Base-by-base conservation (phyloP, 1,139 yeast species). In the Nadsonia starkeyi-henricii region DNA sequence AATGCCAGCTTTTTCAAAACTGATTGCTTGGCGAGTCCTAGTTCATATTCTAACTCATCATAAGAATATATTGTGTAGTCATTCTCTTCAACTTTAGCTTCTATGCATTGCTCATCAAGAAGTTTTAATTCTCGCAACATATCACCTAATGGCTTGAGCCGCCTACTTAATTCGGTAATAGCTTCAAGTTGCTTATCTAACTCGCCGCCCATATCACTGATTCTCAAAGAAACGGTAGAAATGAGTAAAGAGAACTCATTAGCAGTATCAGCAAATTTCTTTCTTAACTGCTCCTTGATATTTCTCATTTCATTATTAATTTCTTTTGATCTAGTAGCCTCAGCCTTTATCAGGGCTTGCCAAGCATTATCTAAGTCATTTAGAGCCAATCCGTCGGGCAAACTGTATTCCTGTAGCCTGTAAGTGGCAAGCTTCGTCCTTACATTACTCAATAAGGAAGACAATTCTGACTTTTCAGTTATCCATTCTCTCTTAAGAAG, bases 211-310 rank as follows among this genome's bases (percentile, higher is more conserved):
- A 69, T 53, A 15, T 59, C 61, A 20, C 64, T 57, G 28, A 67
- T 61, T 21, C 58, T 56, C 41, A 60, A 45, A 1, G 69, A 60
- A 1, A 64, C 58, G 1, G 60, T 58, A 36, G 63, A 61, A 17
- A 67, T 51, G 43, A 60, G 56, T 41, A 56, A 52, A 2, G 71
- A 61, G 47, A 68, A 55, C 33, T 64, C 62, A 49, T 69, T 67
- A 17, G 72, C 71, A 3, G 60, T 59, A 20, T 62, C 62, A 0
- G 68, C 70, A 54, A 79, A 74, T 48, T 75, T 79, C 13, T 58
- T 54, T 45, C 65, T 57, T 50, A 86, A 68, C 51, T 73, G 74
- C 39, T 70, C 63, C 45, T 68, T 66, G 48, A 68, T 61, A 23
- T 58, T 59, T 42, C 67, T 52, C 51, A 68, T 57, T 41, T 62